Conservation (phyloP, 345 rosid genomes). For the Brassica juncea region DNA sequence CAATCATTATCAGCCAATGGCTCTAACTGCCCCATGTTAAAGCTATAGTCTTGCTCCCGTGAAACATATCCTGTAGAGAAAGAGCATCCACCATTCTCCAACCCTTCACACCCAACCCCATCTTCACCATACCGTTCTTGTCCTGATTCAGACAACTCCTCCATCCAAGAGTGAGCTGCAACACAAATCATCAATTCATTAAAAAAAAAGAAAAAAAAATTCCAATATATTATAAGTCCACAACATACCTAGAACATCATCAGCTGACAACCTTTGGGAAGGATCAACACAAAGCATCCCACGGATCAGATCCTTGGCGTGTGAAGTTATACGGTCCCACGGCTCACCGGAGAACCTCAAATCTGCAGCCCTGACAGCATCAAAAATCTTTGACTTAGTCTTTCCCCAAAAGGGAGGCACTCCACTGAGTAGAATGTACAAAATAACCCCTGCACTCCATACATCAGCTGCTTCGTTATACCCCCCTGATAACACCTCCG, state of each 20-base stretch:
- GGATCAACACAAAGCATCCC: constrained; percentile 82
- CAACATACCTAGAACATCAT: constrained; percentile 60
- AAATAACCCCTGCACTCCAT: constrained; percentile 82
- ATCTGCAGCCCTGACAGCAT: constrained; percentile 80
- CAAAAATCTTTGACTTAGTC: constrained; percentile 78
- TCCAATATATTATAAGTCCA: neutral
- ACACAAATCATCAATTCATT: constrained; percentile 5
- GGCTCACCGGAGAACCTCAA: constrained; percentile 64
- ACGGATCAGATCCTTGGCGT: constrained; percentile 63
- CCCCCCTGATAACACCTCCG: constrained; percentile 69
- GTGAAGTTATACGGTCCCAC: constrained; percentile 64
- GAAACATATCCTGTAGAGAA: constrained; percentile 44
- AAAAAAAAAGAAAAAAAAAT: neutral
- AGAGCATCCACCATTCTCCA: constrained; percentile 48
- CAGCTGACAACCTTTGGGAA: constrained; percentile 64
- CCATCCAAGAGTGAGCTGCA: constrained; percentile 80
- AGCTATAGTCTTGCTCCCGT: constrained; percentile 63
- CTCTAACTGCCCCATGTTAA: constrained; percentile 42
- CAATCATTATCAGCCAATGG: constrained; percentile 45
- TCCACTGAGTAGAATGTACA: constrained; percentile 68
- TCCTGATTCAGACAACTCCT: constrained; percentile 41
- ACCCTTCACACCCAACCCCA: constrained; percentile 38
- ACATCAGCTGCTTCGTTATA: constrained; percentile 74
- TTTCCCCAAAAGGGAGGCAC: constrained; percentile 81
- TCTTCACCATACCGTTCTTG: constrained; percentile 43